phyloP scores from a whole-genome alignment of 2,329 filamentous ascomycete genomes.

The Aspergillus versicolor region DNA sequence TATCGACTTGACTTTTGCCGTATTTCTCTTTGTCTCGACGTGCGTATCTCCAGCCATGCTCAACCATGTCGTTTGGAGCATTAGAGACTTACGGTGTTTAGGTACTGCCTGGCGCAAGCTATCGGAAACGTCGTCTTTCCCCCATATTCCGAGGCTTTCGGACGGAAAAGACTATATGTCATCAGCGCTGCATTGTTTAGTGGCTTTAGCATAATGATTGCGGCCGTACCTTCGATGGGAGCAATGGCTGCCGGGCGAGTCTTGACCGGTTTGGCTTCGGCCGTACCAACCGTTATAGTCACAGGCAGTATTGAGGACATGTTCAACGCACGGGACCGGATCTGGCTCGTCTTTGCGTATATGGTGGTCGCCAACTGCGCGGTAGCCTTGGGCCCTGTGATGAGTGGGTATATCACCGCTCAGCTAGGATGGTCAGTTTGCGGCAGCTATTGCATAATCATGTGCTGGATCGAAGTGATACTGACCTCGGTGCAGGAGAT shows the following conservation, averaged over 20 bases:
- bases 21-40: constrained; percentile 23
- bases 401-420: constrained; percentile 40
- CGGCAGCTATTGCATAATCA: background rate
- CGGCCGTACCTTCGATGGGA: constrained; percentile 29
- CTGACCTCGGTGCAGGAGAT: constrained; percentile 33
- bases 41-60: background rate
- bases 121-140: constrained; percentile 31
- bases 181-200: constrained; percentile 22
- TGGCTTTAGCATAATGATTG: constrained; percentile 36
- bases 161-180: constrained; percentile 32
- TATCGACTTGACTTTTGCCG: constrained; percentile 14
- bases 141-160: constrained; percentile 34
- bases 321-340: constrained; percentile 43
- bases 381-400: constrained; percentile 44
- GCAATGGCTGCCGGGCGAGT: constrained; percentile 41
- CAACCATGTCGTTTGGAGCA: no score
- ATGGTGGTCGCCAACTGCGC: constrained; percentile 42
- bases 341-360: constrained; percentile 49
- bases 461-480: background rate
- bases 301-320: constrained; percentile 52
- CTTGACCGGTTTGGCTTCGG: constrained; percentile 43
- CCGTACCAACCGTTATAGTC: constrained; percentile 48
- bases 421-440: constrained; percentile 36
- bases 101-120: constrained; percentile 28
- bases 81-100: constrained; percentile 7